Base-by-base conservation (phyloP, 129 eudicot species). In the Cynara cardunculus region DNA sequence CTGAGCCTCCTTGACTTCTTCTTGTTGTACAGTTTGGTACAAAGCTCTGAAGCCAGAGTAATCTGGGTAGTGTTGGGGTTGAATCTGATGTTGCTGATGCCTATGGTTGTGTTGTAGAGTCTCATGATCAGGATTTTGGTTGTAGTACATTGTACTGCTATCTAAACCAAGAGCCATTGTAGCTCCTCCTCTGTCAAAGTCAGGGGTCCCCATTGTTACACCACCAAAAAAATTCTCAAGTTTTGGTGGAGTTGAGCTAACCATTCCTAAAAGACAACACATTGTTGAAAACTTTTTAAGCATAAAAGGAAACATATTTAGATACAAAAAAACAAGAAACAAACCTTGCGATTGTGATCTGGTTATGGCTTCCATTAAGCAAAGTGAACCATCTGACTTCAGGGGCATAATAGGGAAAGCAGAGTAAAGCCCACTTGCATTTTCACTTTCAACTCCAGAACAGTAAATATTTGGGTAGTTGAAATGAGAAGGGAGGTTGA, bases 221-320 rank as follows among this genome's bases (percentile, higher is more conserved):
- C 89, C 94, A 26, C 97, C 97, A 78, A 94, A 91, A 87, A 94
- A 94, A 81, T 92, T 93, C 87, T 92, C 98, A 71, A 92, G 92
- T 86, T 94, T 94, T 83, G 98, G 98, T 85, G 87, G 72, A 0
- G 88, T 90, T 78, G 92, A 69, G 80, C 59, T 85, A 69, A 85
- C 81, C 86, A 92, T 85, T 19, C 91, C 93, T 92, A 73, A 83
- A 86, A 82, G 31, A 84, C 39, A 87, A 73, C 21, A 78, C 27
- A 24, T 34, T 24, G 11, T 18, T 76, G 27, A 28, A 76, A 37
- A 26, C 8, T 34, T 46, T 69, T 2, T 69, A 30, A 49, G 18
- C 49, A 82, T 75, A 31, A 61, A 81, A 81, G 69, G n/a, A 39
- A 71, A 68, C 4, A 80, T 21, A 16, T 25, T 22, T 35, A 66